Evolutionary conservation across 495 filamentous ascomycete species (phyloP).

Genomic region (Tuber microsphaerosporum): DNA sequence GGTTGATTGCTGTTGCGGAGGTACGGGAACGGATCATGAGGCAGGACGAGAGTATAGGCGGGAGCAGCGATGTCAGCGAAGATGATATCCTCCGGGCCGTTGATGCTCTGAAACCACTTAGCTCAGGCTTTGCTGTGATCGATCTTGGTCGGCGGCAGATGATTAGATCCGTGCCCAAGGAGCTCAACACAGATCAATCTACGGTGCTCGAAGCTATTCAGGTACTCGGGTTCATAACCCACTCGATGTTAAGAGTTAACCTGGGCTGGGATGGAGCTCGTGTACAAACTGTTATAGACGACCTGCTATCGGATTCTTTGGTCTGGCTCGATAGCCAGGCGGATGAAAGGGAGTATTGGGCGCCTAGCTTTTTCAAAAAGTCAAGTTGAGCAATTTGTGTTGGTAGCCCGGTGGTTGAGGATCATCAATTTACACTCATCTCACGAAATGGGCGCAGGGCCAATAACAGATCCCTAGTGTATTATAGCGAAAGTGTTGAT

Average conservation of each 20-base stretch:
- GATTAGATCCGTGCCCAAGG: slow-evolving; percentile 89
- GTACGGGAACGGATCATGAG: slow-evolving; percentile 64
- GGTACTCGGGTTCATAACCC: slow-evolving; percentile 77
- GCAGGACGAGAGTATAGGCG: slow-evolving; percentile 56
- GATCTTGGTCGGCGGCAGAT: slow-evolving; percentile 74
- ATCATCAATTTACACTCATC: background rate
- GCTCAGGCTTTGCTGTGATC: slow-evolving; percentile 76
- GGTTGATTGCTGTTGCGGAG: slow-evolving; percentile 77
- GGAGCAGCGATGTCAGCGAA: slow-evolving; percentile 55
- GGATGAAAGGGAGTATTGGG: slow-evolving; percentile 91
- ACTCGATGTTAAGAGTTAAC: slow-evolving; percentile 89
- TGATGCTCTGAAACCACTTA: slow-evolving; percentile 75
- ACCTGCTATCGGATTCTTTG: slow-evolving; percentile 81
- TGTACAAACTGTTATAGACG: slow-evolving; percentile 80
- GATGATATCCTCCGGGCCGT: slow-evolving; percentile 91
- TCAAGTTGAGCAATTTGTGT: background rate
- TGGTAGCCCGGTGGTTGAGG: background rate
- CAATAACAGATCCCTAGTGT: background rate
- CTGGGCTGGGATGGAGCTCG: slow-evolving; percentile 76
- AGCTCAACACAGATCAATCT: slow-evolving; percentile 90
- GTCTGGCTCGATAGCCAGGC: slow-evolving; percentile 90
- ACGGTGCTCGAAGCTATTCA: slow-evolving; percentile 81
- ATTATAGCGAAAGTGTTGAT: background rate
- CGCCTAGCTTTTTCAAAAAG: slow-evolving; percentile 48
- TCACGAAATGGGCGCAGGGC: background rate